Evolutionary conservation across 2,329 filamentous ascomycete genomes (phyloP), one percentile per base, ranked within the genome.

Genomic region (Sporothrix luriei): DNA sequence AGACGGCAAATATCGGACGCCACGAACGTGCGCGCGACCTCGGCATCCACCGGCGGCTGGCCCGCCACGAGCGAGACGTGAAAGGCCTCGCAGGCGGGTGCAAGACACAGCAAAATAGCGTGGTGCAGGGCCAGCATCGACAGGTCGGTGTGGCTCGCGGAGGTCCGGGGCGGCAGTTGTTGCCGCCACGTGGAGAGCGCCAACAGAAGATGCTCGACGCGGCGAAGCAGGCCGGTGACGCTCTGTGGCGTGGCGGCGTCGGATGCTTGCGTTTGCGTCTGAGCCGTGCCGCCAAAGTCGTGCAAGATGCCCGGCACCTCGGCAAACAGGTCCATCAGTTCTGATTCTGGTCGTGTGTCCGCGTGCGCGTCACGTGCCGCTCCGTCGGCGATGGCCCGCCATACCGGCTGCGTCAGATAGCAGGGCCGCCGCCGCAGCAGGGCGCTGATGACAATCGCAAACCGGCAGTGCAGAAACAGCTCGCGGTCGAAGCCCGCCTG

Each of bases 391-490:
- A 29, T 10, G 40, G 59, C 59, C 24, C 40, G 16, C 59, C 59
- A 64, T 13, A 19, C 59, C 0, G 59, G 59, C 21, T 29, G 13
- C 7, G 40, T 19, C 14, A 48, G 40, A 19, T 19, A 64, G 24
- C 59, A 64, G 40, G 16, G 59, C 40, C 40, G 59, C 40, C 59
- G 40, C 5, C 59, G 59, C n/a, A 64, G 40, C 59, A 64, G 43
- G 2, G 59, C 59, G 13, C 59, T 29, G 21, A 64, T 64, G 1
- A 64, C n/a, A 33, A 64, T 64, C 5, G 59, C 59, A 64, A 64
- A 64, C 3, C 59, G 59, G 24, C 59, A 29, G 59, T 64, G 59
- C 59, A 24, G 33, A n/a, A 64, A 64, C 21, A 64, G 38, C 24
- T 48, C 59, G 21, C 14, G 59, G 24, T 13, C 59, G 24, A 64